Evolutionary conservation across 1,139 yeast species (phyloP).

Genomic region (Hanseniaspora uvarum): DNA sequence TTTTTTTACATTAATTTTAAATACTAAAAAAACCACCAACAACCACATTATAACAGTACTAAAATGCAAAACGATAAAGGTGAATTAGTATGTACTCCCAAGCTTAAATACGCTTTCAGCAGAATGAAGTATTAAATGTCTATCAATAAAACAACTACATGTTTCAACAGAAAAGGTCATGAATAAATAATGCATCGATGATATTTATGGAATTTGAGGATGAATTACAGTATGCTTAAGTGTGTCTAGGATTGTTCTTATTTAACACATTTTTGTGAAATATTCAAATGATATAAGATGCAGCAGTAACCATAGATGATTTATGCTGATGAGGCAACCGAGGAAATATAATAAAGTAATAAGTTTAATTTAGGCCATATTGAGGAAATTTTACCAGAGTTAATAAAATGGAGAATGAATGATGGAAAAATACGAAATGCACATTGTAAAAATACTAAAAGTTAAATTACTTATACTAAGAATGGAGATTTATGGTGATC

Average conservation of each 20-base stretch:
- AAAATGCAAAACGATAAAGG: slow-evolving; percentile 99
- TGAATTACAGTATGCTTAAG: neutral
- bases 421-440: no score
- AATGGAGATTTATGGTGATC: no score
- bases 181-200: neutral
- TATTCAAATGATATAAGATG: no score
- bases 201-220: neutral
- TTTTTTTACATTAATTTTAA: neutral
- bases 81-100: slow-evolving; percentile 72
- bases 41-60: slow-evolving; percentile 16
- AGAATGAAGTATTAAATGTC: neutral
- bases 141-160: neutral
- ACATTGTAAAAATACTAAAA: no score
- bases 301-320: neutral
- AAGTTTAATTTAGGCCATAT: no score
- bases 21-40: slow-evolving; percentile 10
- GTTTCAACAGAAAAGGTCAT: neutral
- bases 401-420: neutral
- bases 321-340: no score
- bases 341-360: no score
- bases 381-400: no score
- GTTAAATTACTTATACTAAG: no score
- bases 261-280: no score
- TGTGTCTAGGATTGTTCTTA: no score
- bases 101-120: neutral